Evolutionary conservation across 2,329 filamentous ascomycete species (phyloP).

Genomic region (Hypocreales sp.): DNA sequence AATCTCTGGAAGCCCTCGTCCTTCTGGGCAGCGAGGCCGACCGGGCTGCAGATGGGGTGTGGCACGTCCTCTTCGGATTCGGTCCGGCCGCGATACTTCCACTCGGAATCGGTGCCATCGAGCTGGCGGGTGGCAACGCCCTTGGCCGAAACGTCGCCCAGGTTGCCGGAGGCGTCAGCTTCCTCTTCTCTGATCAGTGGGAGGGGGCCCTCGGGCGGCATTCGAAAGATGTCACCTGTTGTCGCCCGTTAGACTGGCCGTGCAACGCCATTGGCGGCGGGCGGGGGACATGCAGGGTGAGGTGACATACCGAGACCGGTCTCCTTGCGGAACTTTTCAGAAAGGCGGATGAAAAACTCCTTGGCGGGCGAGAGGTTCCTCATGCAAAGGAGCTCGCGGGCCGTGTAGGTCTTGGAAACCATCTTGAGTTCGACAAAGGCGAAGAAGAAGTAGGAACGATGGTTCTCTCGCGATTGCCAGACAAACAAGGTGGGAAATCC

Average conservation of each 20-base stretch:
- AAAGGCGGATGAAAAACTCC: constrained; percentile 13
- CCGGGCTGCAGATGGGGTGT: constrained; percentile 37
- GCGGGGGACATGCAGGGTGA: too few species aligned
- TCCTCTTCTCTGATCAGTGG: constrained; percentile 16
- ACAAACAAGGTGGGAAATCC: constrained; percentile 23
- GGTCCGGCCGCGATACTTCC: constrained; percentile 29
- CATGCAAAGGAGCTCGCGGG: constrained; percentile 26
- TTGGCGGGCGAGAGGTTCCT: constrained; percentile 11
- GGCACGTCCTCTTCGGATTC: constrained; percentile 24
- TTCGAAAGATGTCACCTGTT: constrained; percentile 16
- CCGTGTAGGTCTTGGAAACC: constrained; percentile 25
- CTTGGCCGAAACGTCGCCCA: constrained; percentile 3
- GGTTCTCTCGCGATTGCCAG: constrained; percentile 17
- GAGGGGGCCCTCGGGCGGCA: constrained; percentile 10
- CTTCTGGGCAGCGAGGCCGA: constrained; percentile 36
- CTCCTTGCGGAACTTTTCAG: constrained; percentile 20
- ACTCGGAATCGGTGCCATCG: constrained; percentile 25
- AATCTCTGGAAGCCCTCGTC: constrained; percentile 53
- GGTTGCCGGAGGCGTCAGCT: constrained; percentile 2
- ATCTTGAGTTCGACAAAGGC: constrained; percentile 23
- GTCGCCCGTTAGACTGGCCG: too few species aligned
- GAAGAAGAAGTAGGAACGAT: constrained; percentile 24
- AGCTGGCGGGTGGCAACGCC: constrained; percentile 13
- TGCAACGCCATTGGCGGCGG: too few species aligned
- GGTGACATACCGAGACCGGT: constrained; percentile 26